Evolutionary conservation across 2,329 filamentous ascomycete species (phyloP).

Genomic region (Colletotrichum incanum): DNA sequence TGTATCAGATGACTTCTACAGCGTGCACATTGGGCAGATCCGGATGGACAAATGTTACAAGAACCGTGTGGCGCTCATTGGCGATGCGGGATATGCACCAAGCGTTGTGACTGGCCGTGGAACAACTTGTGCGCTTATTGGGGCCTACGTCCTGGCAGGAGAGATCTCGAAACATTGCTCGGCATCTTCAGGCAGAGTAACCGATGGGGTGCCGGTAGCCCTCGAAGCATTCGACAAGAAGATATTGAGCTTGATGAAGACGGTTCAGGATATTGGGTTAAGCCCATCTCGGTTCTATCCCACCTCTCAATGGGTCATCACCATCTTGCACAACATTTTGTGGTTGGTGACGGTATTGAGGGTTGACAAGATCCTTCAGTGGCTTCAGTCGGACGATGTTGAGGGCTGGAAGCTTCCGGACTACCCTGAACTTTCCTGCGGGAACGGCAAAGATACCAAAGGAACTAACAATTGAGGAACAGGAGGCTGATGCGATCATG

Average conservation of each 20-base stretch:
- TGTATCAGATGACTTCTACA: slow-evolving; percentile 64
- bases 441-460: neutral
- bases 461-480: neutral
- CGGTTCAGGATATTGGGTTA: slow-evolving; percentile 53
- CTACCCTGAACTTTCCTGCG: slow-evolving; percentile 6
- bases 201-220: slow-evolving; percentile 50
- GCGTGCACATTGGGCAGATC: slow-evolving; percentile 61
- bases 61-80: slow-evolving; percentile 66
- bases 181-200: neutral
- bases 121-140: slow-evolving; percentile 63
- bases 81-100: slow-evolving; percentile 69
- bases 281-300: slow-evolving; percentile 35
- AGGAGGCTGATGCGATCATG: neutral
- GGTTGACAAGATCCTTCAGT: slow-evolving; percentile 34
- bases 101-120: slow-evolving; percentile 66
- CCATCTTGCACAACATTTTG: slow-evolving; percentile 16
- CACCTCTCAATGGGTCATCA: slow-evolving; percentile 27
- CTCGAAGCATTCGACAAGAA: slow-evolving; percentile 61
- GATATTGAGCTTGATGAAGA: slow-evolving; percentile 61
- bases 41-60: slow-evolving; percentile 60
- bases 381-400: slow-evolving; percentile 33
- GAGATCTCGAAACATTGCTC: slow-evolving; percentile 57
- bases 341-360: slow-evolving; percentile 25
- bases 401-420: slow-evolving; percentile 34
- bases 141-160: slow-evolving; percentile 71